These are phyloP conservation scores for Stagonosporopsis chrysanthemi DNA, from an alignment of 2,329 filamentous ascomycete genomes.

Conservation along the genomic window DNA sequence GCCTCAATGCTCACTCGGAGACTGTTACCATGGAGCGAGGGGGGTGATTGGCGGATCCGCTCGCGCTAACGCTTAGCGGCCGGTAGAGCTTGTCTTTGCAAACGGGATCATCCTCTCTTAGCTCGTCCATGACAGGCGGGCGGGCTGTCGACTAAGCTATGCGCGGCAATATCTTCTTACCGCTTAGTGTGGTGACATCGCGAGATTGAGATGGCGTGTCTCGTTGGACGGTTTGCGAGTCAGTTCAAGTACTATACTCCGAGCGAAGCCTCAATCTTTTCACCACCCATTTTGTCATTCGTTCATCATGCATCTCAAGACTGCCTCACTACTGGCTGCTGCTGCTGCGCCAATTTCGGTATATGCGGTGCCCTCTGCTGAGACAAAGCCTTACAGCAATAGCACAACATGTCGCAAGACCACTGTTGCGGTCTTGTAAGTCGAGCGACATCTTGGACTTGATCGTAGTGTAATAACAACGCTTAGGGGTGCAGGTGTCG, in stretches of 20 bases:
- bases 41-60: slow-evolving; percentile 4
- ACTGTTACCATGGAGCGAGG: background rate
- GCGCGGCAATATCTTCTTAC: slow-evolving; percentile 2
- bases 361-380: slow-evolving; percentile 27
- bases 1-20: background rate
- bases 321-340: background rate
- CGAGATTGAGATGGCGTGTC: background rate
- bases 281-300: background rate
- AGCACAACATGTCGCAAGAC: slow-evolving; percentile 44
- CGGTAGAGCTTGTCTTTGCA: background rate
- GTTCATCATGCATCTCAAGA: slow-evolving; percentile 6
- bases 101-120: background rate
- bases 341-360: slow-evolving; percentile 1
- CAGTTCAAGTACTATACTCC: background rate
- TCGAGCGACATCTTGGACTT: background rate
- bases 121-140: background rate
- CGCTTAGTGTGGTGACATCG: slow-evolving; percentile 10
- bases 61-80: background rate
- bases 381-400: slow-evolving; percentile 22
- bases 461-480: background rate
- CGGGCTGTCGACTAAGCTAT: background rate
- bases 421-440: slow-evolving; percentile 44
- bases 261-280: background rate
- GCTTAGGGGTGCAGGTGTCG: slow-evolving; percentile 64
- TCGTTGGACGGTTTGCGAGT: background rate